A percentile compares a stretch with the other conserved stretches of the same genome.
These are phyloP conservation scores for Rubia tinctorum DNA, from an alignment of 305 asterid species.

Conservation along the genomic window DNA sequence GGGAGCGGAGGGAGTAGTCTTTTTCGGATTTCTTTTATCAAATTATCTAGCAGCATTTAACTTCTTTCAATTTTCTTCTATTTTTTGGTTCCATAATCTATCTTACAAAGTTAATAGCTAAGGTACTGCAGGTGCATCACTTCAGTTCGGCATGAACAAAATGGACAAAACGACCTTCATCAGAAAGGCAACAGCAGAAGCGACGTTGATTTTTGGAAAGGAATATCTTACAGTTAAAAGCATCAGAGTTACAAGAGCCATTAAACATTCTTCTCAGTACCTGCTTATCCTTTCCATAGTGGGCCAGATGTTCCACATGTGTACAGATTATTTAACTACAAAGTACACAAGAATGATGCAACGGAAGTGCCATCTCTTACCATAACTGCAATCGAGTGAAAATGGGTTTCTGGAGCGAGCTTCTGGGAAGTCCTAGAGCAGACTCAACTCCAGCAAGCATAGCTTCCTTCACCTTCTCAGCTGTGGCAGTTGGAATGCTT, in stretches of 20 bases:
- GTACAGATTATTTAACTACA: neutral
- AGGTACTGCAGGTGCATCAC: neutral
- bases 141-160: neutral
- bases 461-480: slow-evolving; percentile 76
- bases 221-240: neutral
- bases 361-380: slow-evolving; percentile 30
- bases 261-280: neutral
- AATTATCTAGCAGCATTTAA: neutral
- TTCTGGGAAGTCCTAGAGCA: slow-evolving; percentile 70
- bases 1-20: too few relatives aligned
- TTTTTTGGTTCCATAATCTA: neutral
- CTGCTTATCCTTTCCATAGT: neutral
- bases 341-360: neutral
- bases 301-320: neutral
- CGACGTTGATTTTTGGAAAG: neutral
- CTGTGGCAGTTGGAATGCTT: slow-evolving; percentile 76
- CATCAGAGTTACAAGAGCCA: neutral
- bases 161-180: neutral
- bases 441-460: slow-evolving; percentile 83
- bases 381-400: slow-evolving; percentile 79
- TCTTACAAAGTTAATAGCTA: neutral
- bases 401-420: slow-evolving; percentile 62
- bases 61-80: neutral
- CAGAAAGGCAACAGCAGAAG: neutral
- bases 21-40: neutral